Evolutionary conservation across 768 basidiomycete genomes (phyloP).

Genomic region (Tylopilus subfusipes): DNA sequence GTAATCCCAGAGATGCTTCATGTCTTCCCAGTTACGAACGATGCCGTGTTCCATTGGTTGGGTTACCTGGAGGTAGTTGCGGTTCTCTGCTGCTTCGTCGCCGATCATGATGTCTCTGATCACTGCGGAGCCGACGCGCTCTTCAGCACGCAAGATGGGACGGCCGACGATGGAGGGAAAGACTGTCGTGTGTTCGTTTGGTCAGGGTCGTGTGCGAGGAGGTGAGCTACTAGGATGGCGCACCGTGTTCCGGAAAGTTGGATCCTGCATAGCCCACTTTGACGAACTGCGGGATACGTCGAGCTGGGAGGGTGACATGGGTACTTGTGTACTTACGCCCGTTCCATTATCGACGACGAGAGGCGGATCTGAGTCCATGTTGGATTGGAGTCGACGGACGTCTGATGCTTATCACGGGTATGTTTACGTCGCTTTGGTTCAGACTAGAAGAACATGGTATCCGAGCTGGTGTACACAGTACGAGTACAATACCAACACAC

Average conservation of each 20-base stretch:
- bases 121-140: slow-evolving; percentile 77
- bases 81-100: slow-evolving; percentile 91
- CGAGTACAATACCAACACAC: not conserved
- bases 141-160: slow-evolving; percentile 95
- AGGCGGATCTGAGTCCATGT: slow-evolving; percentile 40
- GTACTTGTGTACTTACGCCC: slow-evolving; percentile 51
- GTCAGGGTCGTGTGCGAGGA: not conserved
- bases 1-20: slow-evolving; percentile 98
- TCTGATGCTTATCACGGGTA: no score
- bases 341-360: slow-evolving; percentile 89
- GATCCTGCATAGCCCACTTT: slow-evolving; percentile 89
- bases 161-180: slow-evolving; percentile 97
- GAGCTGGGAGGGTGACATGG: no score
- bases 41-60: slow-evolving; percentile 99
- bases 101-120: slow-evolving; percentile 99
- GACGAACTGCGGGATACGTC: slow-evolving; percentile 65
- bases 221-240: slow-evolving; percentile 13
- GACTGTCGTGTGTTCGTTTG: slow-evolving; percentile 42
- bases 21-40: slow-evolving; percentile 98
- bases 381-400: not conserved
- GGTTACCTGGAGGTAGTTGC: slow-evolving; percentile 93
- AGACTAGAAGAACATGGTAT: no score
- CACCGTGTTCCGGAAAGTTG: slow-evolving; percentile 94
- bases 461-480: not conserved
- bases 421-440: slow-evolving; percentile 25